phyloP scores from a whole-genome alignment of 2,329 filamentous ascomycete species.

The Nemania diffusa region DNA sequence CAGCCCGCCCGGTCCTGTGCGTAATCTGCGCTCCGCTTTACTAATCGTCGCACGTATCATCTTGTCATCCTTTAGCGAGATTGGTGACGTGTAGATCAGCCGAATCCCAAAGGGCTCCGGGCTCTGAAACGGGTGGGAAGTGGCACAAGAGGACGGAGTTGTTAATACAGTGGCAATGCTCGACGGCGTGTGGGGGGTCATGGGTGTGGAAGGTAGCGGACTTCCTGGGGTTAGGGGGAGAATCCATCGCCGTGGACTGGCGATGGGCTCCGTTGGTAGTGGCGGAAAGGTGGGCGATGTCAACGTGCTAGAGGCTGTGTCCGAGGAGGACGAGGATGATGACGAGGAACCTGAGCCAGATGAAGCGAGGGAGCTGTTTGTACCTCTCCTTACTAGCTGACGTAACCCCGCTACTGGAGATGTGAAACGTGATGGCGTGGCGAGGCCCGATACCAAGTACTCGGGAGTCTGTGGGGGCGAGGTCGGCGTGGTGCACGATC shows the following conservation, averaged over 20 bases:
- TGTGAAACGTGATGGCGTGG: constrained; percentile 48
- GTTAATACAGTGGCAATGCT: constrained; percentile 52
- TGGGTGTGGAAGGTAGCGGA: constrained; percentile 60
- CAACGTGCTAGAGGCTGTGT: constrained; percentile 33
- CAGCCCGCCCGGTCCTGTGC: constrained; percentile 48
- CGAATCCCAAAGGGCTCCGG: constrained; percentile 58
- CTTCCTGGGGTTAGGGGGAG: constrained; percentile 53
- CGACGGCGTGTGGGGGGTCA: constrained; percentile 61
- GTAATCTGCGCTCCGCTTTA: constrained; percentile 64
- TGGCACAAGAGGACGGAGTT: constrained; percentile 36
- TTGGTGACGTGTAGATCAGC: constrained; percentile 59
- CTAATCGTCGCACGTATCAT: constrained; percentile 59
- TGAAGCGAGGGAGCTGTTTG: constrained; percentile 49
- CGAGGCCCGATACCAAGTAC: constrained; percentile 47
- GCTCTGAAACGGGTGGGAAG: constrained; percentile 30
- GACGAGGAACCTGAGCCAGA: constrained; percentile 42
- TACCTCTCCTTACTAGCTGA: constrained; percentile 55
- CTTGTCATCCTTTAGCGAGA: constrained; percentile 60
- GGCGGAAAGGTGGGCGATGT: constrained; percentile 41
- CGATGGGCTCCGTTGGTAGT: constrained; percentile 33
- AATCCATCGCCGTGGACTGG: constrained; percentile 46
- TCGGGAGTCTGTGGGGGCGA: constrained; percentile 48
- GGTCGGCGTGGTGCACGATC: constrained; percentile 49
- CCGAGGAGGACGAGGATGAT: constrained; percentile 30
- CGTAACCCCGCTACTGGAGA: constrained; percentile 51